Base-by-base conservation (phyloP, 768 basidiomycete genomes). In the Leccinum subgranulosum region DNA sequence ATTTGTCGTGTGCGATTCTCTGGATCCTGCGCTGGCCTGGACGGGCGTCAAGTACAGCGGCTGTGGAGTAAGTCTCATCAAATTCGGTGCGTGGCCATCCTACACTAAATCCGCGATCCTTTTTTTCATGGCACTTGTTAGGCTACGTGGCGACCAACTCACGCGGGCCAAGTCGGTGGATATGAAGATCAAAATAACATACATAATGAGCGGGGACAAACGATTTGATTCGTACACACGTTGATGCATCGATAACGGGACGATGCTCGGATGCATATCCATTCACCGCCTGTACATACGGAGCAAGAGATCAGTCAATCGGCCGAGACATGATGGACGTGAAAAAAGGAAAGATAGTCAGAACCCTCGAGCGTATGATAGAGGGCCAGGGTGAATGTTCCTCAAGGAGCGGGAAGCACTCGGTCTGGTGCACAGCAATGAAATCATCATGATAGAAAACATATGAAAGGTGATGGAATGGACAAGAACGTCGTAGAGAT, bases 11-110 rank as follows among this genome's bases (percentile, higher is more conserved):
- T 21, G n/a, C 17, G 8, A 99, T 73, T 87, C 79, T 66, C 79
- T 97, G 23, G 97, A 99, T 67, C 96, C 97, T 2, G 93, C 94
- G 4, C 76, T 98, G 2, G 82, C 91, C 0, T 99, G 97, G 97
- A 91, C 88, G 3, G 97, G 96, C 2, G 88, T 92, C 49, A 98
- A 98, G 78, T 77, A 97, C 65, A 94, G 90, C 54, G 97, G 97
- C 25, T 78, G 94, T 28, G 97, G 96, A 1, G 77, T 98, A 58
- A 94, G 92, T 66, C 75, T 98, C 64, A 93, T 91, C 69, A 87
- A 88, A 67, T 94, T 91, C 61, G 95, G 94, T 92, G 55, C 55
- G 84, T 63, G 10, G 3, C 19, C 19, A 4, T 17, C 9, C 10
- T 12, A 39, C 53, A 25, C 28, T 23, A 23, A 4, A 23, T 10